Percentiles rank a stretch among this genome's conserved stretches.
Conservation (phyloP, 2,329 filamentous ascomycete species). For the Cercospora sp. region DNA sequence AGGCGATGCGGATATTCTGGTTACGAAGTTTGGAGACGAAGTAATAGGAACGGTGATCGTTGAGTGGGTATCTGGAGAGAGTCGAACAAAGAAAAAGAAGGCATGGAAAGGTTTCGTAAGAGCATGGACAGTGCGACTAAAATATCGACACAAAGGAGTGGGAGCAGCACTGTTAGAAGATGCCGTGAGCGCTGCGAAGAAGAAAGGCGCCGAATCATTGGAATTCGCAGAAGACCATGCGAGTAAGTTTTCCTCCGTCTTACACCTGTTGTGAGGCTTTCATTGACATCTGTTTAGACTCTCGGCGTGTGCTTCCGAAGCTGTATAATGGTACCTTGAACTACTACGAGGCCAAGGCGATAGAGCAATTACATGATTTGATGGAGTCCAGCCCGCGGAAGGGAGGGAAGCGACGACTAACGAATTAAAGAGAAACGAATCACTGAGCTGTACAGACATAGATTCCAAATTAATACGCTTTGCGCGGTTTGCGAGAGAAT, state of each 20-base stretch:
- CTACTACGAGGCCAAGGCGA: slow-evolving; percentile 59
- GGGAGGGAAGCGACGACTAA: slow-evolving; percentile 15
- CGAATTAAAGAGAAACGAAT: slow-evolving; percentile 15
- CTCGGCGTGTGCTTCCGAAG: slow-evolving; percentile 61
- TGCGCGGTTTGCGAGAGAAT: not conserved
- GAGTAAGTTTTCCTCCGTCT: slow-evolving; percentile 55
- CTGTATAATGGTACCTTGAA: slow-evolving; percentile 65
- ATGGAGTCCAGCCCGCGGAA: slow-evolving; percentile 33
- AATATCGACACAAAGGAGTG: slow-evolving; percentile 70
- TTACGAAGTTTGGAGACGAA: slow-evolving; percentile 66
- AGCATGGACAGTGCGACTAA: slow-evolving; percentile 75
- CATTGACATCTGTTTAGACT: slow-evolving; percentile 33
- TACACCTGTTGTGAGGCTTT: not conserved
- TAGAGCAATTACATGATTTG: slow-evolving; percentile 42
- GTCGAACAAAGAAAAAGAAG: slow-evolving; percentile 46
- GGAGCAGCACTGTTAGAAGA: slow-evolving; percentile 72
- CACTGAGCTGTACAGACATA: slow-evolving; percentile 8
- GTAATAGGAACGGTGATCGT: slow-evolving; percentile 72
- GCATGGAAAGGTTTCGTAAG: slow-evolving; percentile 71
- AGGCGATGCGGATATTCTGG: slow-evolving; percentile 52
- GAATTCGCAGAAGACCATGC: slow-evolving; percentile 77
- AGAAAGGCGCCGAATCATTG: slow-evolving; percentile 68
- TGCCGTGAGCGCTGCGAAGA: slow-evolving; percentile 67
- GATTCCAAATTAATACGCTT: slow-evolving; percentile 9
- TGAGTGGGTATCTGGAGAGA: slow-evolving; percentile 58